Conservation (phyloP, 768 basidiomycete species). For the Infundibulicybe gibba region DNA sequence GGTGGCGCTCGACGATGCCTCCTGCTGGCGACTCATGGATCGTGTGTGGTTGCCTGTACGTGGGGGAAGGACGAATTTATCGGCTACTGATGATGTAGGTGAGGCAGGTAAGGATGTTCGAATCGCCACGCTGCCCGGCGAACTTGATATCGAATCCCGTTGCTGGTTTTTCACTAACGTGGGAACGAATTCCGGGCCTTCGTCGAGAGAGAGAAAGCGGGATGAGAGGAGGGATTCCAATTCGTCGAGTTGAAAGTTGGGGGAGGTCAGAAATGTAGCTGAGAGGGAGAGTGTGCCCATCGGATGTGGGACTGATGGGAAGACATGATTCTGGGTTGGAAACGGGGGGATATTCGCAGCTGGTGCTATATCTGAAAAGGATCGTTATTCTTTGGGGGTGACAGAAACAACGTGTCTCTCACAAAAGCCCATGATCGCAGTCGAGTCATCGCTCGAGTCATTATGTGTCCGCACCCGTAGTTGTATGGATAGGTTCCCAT, state of each 20-base stretch:
- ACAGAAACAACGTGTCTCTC: conserved; percentile 3
- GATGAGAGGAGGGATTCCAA: conserved; percentile 74
- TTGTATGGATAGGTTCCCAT: conserved; percentile 44
- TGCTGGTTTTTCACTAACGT: conserved; percentile 66
- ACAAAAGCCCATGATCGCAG: conserved; percentile 31
- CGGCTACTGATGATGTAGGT: conserved; percentile 21
- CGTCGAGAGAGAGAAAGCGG: conserved; percentile 65
- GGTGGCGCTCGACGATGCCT: conserved; percentile 8
- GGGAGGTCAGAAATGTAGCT: conserved; percentile 60
- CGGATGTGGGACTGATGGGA: conserved; percentile 68
- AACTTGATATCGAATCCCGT: conserved; percentile 47
- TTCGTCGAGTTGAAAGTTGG: conserved; percentile 73
- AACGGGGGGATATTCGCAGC: conserved; percentile 34
- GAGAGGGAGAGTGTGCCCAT: conserved; percentile 59
- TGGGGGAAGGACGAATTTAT: conserved; percentile 32
- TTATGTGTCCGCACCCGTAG: conserved; percentile 35
- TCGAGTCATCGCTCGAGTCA: conserved; percentile 19
- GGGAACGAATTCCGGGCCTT: conserved; percentile 60
- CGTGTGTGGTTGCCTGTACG: background rate
- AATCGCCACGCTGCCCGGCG: conserved; percentile 9
- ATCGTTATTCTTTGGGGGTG: background rate
- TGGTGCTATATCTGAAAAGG: conserved; percentile 29
- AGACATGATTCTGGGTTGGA: conserved; percentile 51
- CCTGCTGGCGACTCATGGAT: background rate
- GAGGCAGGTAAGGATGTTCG: conserved; percentile 5